Evolutionary conservation across 1,284 basidiomycete species (phyloP).

Genomic region (Omphalotus olearius): DNA sequence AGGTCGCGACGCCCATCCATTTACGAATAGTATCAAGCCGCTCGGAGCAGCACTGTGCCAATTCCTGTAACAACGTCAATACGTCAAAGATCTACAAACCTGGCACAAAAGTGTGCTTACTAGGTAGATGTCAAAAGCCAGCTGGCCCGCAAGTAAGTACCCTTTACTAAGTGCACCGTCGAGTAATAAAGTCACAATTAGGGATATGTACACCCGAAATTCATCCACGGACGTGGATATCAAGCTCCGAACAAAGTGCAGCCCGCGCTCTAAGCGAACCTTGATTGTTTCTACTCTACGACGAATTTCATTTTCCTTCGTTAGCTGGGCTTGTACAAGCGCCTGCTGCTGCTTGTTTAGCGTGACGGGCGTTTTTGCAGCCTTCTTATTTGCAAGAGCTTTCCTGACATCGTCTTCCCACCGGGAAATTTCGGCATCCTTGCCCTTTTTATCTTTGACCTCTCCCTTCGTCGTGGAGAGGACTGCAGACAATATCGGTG

Average conservation of each 20-base stretch:
- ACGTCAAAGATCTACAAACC: not conserved
- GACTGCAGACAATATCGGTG: conserved; percentile 40
- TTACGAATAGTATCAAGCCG: conserved; percentile 63
- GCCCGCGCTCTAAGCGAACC: conserved; percentile 56
- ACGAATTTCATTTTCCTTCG: conserved; percentile 72
- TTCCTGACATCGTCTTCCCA: conserved; percentile 94
- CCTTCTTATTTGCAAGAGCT: conserved; percentile 75
- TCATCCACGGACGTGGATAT: conserved; percentile 56
- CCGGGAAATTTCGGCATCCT: conserved; percentile 81
- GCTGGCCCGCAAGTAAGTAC: conserved; percentile 52
- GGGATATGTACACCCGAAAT: conserved; percentile 52
- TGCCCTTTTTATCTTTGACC: conserved; percentile 64
- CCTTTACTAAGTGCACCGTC: conserved; percentile 60
- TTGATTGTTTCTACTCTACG: conserved; percentile 53
- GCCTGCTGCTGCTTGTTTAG: conserved; percentile 84
- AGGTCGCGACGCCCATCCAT: conserved; percentile 78
- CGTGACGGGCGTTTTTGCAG: conserved; percentile 31
- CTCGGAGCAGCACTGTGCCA: conserved; percentile 64
- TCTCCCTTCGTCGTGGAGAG: conserved; percentile 54
- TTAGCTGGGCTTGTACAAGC: conserved; percentile 74
- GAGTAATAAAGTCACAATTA: conserved; percentile 59
- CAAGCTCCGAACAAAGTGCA: conserved; percentile 64
- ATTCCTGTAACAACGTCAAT: conserved; percentile 34
- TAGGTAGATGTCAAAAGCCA: conserved; percentile 75
- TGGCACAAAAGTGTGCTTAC: conserved; percentile 35